These are phyloP conservation scores for Citrullus mucosospermus DNA, from an alignment of 306 rosid species.

Conservation along the genomic window DNA sequence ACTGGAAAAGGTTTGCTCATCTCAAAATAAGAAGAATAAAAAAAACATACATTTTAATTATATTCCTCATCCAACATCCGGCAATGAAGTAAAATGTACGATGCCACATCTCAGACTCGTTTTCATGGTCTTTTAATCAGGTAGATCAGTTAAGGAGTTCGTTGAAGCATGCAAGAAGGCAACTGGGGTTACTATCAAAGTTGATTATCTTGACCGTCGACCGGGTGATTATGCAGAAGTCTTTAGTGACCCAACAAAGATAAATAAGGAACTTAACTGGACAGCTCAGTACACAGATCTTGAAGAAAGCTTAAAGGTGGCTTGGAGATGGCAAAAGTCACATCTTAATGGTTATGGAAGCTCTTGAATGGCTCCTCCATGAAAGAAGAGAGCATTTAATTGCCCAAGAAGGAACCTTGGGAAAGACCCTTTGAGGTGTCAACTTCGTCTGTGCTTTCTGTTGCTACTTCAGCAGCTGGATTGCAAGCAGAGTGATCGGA, in stretches of 20 bases:
- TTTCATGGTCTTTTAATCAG: slow-evolving; percentile 22
- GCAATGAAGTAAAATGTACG: neutral
- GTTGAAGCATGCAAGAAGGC: slow-evolving; percentile 95
- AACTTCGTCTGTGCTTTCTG: slow-evolving; percentile 1
- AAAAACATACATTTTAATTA: neutral
- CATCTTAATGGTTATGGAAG: slow-evolving; percentile 59
- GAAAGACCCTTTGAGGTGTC: neutral
- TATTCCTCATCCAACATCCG: neutral
- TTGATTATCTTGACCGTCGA: slow-evolving; percentile 61
- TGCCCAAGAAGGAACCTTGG: neutral
- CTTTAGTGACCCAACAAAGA: slow-evolving; percentile 77
- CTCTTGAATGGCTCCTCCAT: neutral
- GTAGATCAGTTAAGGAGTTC: slow-evolving; percentile 87
- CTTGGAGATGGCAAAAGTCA: slow-evolving; percentile 85
- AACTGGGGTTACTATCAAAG: slow-evolving; percentile 58
- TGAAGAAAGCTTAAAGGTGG: slow-evolving; percentile 44
- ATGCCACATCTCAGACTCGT: neutral
- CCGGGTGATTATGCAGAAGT: slow-evolving; percentile 93
- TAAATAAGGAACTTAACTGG: slow-evolving; percentile 57
- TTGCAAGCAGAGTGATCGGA: neutral
- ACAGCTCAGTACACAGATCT: slow-evolving; percentile 62
- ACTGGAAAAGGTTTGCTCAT: slow-evolving; percentile 67
- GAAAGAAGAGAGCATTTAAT: neutral
- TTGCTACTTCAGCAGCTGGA: slow-evolving; percentile 2
- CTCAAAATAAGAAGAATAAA: neutral